Evolutionary conservation across 2,329 filamentous ascomycete genomes (phyloP).

Genomic region (Cladosporium sp.): DNA sequence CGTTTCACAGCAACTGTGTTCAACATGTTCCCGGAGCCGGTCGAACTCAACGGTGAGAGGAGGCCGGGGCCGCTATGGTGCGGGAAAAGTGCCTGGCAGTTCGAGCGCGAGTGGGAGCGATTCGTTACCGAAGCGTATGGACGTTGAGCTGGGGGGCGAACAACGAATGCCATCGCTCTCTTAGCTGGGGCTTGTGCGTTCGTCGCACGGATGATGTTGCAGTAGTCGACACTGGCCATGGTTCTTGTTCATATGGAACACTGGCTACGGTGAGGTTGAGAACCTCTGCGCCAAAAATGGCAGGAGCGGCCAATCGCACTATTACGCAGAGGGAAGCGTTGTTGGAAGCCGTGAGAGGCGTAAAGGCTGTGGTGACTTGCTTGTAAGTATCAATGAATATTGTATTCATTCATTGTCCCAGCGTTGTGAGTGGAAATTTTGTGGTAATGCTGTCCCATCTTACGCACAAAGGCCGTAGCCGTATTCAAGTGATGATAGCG

Average conservation of each 20-base stretch:
- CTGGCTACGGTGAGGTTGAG: background rate
- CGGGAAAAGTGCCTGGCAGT: slow-evolving; percentile 27
- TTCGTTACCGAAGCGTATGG: slow-evolving; percentile 34
- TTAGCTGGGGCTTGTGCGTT: too few relatives aligned
- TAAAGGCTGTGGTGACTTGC: background rate
- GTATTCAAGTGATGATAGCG: background rate
- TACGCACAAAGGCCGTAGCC: background rate
- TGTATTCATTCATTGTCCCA: background rate
- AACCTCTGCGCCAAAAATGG: background rate
- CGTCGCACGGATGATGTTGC: slow-evolving; percentile 34
- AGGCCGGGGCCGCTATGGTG: slow-evolving; percentile 26
- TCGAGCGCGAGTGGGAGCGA: slow-evolving; percentile 32
- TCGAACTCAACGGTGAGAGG: slow-evolving; percentile 34
- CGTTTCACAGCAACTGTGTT: slow-evolving; percentile 29
- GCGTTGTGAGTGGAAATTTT: background rate
- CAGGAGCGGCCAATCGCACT: background rate
- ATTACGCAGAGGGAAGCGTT: background rate
- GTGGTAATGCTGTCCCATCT: background rate
- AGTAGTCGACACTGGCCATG: slow-evolving; percentile 26
- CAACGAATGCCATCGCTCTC: too few relatives aligned
- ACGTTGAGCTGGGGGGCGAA: slow-evolving; percentile 9
- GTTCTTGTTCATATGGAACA: background rate
- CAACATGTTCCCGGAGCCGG: slow-evolving; percentile 30
- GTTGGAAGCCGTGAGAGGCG: background rate
- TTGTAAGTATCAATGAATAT: background rate